Evolutionary conservation across 1,284 basidiomycete species (phyloP), one percentile per base, ranked within the genome.

Genomic region (Cutaneotrichosporon mucoides): DNA sequence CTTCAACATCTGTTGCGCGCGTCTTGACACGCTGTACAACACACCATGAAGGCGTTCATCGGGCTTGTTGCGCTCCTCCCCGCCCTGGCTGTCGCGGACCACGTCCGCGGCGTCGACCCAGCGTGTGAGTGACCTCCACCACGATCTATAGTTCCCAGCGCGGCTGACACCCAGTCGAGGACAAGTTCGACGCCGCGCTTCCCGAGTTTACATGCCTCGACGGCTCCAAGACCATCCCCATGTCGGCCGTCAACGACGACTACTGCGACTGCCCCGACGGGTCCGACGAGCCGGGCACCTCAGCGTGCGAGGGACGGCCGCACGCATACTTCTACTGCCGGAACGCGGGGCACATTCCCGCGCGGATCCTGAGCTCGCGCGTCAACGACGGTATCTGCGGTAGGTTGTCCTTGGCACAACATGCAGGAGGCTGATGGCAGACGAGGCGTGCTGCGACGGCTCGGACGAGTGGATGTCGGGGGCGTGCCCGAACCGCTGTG

Each of bases 341-440:
- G 71, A 99, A 99, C 75, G 81, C 84, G 54, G 95, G 94, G 0
- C 92, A 98, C 76, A 84, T 94, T 67, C 91, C 93, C 1, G 81
- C 85, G 3, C 83, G 75, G 53, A 88, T 99, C 58, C 84, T 86
- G 11, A 86, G 87, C 58, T 88, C 90, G 33, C 83, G 90, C 62
- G 93, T 99, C n/a, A 88, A 87, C 60, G 95, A 99, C 73, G 95
- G 95, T 2, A 82, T 98, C 41, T 99, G 95, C 75, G 94, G 91
- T 92, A 10, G 9, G 41, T 7, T 13, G 42, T 45, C 24, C 24
- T 24, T 24, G 24, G 24, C 24, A 24, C 24, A 24, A 24, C 3
- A 24, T 24, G 24, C 24, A 24, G 24, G 24, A 37, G n/a, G 40
- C 59, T 58, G 44, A 63, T 55, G n/a, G 11, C 69, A 94, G 92